Base-by-base conservation (phyloP, 83 land plant genomes). In the Thuja plicata region DNA sequence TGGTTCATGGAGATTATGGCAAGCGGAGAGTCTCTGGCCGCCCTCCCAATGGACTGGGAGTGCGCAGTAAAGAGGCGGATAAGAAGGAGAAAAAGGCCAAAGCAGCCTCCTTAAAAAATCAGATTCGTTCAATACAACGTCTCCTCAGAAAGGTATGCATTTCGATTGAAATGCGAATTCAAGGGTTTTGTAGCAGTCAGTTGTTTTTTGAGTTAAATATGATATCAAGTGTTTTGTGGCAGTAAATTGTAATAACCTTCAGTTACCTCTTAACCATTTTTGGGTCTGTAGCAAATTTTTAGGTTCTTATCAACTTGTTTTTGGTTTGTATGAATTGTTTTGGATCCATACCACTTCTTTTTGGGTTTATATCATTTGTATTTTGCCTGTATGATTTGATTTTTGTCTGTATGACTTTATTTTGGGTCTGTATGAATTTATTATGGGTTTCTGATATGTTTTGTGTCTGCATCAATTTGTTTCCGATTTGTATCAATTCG, bases 61-160 rank as follows among this genome's bases (percentile, higher is more conserved):
- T 84, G 2, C 92, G 85, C 5, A 90, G 87, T 34, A 89, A 84
- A 21, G 70, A 86, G 15, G 81, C 70, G n/a, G 91, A 87, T 3
- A 92, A 76, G 24, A 93, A 94, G 92, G 95, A 94, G 90, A 88
- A 89, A 86, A 94, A 92, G 91, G 86, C 94, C 34, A 97, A 97
- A 81, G 21, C 91, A 32, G 96, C 91, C 52, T 95, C 99, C 30
- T 92, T 95, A 84, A 96, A 94, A 92, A 98, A 97, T 87, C 99
- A 98, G 93, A 97, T 98, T 85, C 98, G 99, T 1, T 97, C 99
- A 40, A 87, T 91, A 30, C 95, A 97, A 85, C 98, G 99, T 37
- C 87, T 93, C 43, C 96, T 97, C 82, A 95, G 95, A 52, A 96
- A 95, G 97, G 99, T 98, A 89, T 12, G 46, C 1, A 24, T 37